Evolutionary conservation across 1,139 yeast species (phyloP).

Genomic region (Yamadazyma songkhlaensis): DNA sequence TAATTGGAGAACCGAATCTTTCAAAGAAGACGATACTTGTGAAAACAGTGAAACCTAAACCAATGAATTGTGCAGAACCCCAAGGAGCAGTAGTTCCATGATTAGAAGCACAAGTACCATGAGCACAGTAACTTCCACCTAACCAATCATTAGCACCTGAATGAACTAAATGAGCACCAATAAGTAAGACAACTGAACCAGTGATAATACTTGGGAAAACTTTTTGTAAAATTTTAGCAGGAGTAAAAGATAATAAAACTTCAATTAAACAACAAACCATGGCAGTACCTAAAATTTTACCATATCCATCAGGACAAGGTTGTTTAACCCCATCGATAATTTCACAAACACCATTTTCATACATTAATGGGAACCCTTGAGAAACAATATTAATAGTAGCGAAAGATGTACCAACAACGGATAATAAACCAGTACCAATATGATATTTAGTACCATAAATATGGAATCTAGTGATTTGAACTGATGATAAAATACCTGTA

Average conservation of each 20-base stretch:
- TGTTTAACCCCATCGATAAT: conserved; percentile 53
- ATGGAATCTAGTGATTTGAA: conserved; percentile 78
- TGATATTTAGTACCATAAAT: conserved; percentile 66
- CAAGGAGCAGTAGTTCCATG: conserved; percentile 43
- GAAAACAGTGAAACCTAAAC: conserved; percentile 78
- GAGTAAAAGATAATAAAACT: conserved; percentile 66
- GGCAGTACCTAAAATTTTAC: conserved; percentile 73
- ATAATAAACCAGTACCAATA: conserved; percentile 79
- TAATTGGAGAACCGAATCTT: conserved; percentile 84
- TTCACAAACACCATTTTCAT: conserved; percentile 66
- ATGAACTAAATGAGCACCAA: conserved; percentile 64
- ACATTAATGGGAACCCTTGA: conserved; percentile 76
- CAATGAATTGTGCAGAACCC: conserved; percentile 83
- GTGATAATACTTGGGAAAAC: conserved; percentile 84
- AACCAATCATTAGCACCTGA: conserved; percentile 78
- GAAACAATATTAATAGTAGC: conserved; percentile 77
- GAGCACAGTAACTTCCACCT: conserved; percentile 74
- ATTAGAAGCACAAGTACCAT: conserved; percentile 15
- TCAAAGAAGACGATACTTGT: conserved; percentile 68
- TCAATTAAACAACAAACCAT: conserved; percentile 73
- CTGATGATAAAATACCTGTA: conserved; percentile 64
- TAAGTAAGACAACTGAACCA: conserved; percentile 81
- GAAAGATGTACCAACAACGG: conserved; percentile 85
- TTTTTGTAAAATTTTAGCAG: conserved; percentile 62
- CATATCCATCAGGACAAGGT: conserved; percentile 86